Percentiles rank a stretch among this genome's conserved stretches.
These are phyloP conservation scores for Magnusiomyces tetraspermus DNA, from an alignment of 1,139 yeast species.

Conservation along the genomic window DNA sequence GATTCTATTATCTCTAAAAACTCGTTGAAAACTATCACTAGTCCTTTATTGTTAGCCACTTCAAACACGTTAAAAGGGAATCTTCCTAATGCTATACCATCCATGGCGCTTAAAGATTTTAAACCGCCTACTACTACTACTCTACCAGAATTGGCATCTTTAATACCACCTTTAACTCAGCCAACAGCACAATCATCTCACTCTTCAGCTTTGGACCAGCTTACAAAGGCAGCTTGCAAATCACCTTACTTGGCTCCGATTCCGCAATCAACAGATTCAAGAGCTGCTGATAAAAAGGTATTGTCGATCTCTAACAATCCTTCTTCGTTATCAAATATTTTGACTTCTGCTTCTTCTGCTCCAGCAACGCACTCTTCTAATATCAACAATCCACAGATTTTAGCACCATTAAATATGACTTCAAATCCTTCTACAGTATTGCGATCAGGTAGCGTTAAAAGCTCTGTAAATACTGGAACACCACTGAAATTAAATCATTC, in stretches of 20 bases:
- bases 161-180: neutral
- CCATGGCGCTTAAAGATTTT: neutral
- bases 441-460: too few relatives aligned
- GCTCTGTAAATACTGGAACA: too few relatives aligned
- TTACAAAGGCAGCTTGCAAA: conserved; percentile 21
- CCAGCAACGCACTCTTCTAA: too few relatives aligned
- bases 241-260: conserved; percentile 23
- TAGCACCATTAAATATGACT: neutral
- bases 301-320: neutral
- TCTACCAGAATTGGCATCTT: too few relatives aligned
- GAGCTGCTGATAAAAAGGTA: conserved; percentile 4
- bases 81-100: neutral
- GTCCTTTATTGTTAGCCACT: conserved; percentile 15
- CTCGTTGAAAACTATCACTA: conserved; percentile 14
- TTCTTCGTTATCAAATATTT: neutral
- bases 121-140: too few relatives aligned
- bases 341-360: neutral
- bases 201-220: conserved; percentile 19
- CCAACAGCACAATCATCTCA: neutral
- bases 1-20: conserved; percentile 4
- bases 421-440: too few relatives aligned
- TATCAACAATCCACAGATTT: neutral
- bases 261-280: conserved; percentile 20
- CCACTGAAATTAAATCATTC: too few relatives aligned
- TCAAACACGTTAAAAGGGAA: neutral